Conservation (phyloP, 2,329 filamentous ascomycete genomes). For the Pseudocercospora cruenta region DNA sequence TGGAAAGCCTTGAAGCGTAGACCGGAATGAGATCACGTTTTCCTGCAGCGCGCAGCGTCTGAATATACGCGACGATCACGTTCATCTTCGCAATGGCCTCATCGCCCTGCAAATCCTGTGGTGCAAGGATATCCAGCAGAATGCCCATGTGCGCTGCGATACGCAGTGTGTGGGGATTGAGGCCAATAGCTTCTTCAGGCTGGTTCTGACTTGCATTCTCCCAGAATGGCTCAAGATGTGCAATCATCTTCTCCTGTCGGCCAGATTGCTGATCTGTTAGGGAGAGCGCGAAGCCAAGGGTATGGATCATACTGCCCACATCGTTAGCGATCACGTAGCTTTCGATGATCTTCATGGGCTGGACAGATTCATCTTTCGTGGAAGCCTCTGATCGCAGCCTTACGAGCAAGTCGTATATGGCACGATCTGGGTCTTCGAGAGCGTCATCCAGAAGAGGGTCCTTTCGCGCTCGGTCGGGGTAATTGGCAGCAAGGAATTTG, state of each 20-base stretch:
- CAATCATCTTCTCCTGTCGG: constrained; percentile 30
- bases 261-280: constrained; percentile 39
- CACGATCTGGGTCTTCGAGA: constrained; percentile 53
- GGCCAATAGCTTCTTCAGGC: constrained; percentile 40
- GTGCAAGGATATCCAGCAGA: constrained; percentile 57
- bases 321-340: constrained; percentile 72
- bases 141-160: constrained; percentile 61
- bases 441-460: constrained; percentile 40
- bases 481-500: constrained; percentile 63
- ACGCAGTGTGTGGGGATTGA: constrained; percentile 49
- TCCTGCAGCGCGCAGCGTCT: constrained; percentile 71
- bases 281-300: constrained; percentile 49
- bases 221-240: constrained; percentile 29
- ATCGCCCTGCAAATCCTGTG: constrained; percentile 49
- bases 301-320: constrained; percentile 47
- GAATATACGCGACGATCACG: constrained; percentile 79
- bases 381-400: constrained; percentile 60
- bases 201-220: constrained; percentile 17
- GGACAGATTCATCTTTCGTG: constrained; percentile 62
- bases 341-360: constrained; percentile 75
- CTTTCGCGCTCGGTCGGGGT: constrained; percentile 62
- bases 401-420: constrained; percentile 58
- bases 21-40: constrained; percentile 80
- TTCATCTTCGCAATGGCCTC: constrained; percentile 66
- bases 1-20: constrained; percentile 79